Base-by-base conservation (phyloP, 139 green algal genomes). In the Pleodorina starrii region DNA sequence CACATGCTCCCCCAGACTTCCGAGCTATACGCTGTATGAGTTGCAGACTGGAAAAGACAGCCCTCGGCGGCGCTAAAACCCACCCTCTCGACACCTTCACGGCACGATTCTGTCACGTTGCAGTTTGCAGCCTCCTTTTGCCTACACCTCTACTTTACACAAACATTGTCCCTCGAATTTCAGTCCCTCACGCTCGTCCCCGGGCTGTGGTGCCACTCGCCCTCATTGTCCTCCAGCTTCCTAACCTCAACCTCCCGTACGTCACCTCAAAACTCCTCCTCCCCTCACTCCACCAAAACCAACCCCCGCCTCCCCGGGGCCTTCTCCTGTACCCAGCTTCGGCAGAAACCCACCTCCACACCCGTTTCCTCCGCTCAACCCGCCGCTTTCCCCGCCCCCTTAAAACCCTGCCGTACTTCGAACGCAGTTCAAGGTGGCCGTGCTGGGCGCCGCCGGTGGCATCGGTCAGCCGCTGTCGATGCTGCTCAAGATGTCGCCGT, bases 391-490 rank as follows among this genome's bases (percentile, higher is more conserved):
- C 14, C 17, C 51, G 51, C 14, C 51, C 51, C 51, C 51, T 60
- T 60, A 14, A 14, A 17, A 14, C 51, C 17, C 17, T 17, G 14
- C 17, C 51, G 14, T 17, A 60, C 17, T 60, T 60, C 51, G 14
- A 14, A 17, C 51, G 72, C 91, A 97, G 93, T 84, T 90, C 44
- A 99, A 98, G 87, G 98, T 99, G 9, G 98, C 97, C 4, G 91
- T 99, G 44, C 91, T 99, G 69, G 98, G 98, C 25, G 98, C 98
- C 23, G 96, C 96, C 12, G 98, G 98, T 40, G 98, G 98, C 73
- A 99, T 99, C 83, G 98, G 98, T 19, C 98, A 99, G 94, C 97
- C 98, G 2, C 93, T 99, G 57, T 94, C 93, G 0, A 90, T 99
- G 80, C 95, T 99, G 68, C 87, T 99, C 6, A 99, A 99, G 90